phyloP scores from a whole-genome alignment of 208 protist genomes.

The Wallacemonas sp. region DNA sequence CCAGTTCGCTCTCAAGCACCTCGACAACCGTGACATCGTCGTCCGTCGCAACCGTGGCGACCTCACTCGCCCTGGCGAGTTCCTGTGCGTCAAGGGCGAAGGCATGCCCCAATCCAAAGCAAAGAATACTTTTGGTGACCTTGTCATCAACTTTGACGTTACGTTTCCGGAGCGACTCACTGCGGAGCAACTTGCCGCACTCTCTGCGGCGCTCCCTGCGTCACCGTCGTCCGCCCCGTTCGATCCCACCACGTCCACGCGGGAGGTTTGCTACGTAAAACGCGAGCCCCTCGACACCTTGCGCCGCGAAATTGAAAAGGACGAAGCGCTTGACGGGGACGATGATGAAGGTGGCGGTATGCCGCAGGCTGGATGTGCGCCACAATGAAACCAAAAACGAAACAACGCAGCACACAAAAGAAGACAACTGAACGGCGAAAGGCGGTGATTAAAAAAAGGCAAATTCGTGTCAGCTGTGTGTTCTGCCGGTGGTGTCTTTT shows the following conservation, averaged over 20 bases:
- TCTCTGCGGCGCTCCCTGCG: conserved; percentile 48
- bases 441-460: too few species aligned
- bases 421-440: background rate
- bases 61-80: conserved; percentile 71
- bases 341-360: conserved; percentile 34
- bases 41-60: conserved; percentile 68
- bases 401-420: background rate
- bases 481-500: too few species aligned
- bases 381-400: too few species aligned
- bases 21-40: conserved; percentile 88
- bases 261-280: conserved; percentile 57
- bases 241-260: conserved; percentile 11
- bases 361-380: conserved; percentile 35
- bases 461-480: background rate
- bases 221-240: conserved; percentile 16
- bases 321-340: conserved; percentile 55
- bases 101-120: conserved; percentile 68
- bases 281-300: conserved; percentile 46
- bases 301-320: conserved; percentile 45
- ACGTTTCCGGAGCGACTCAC: conserved; percentile 56
- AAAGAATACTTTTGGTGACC: conserved; percentile 51
- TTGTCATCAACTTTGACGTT: conserved; percentile 77
- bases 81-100: conserved; percentile 63
- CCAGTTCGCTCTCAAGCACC: conserved; percentile 87
- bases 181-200: conserved; percentile 31